Evolutionary conservation across 164 flowering plant genomes (phyloP).

Genomic region (Vitis cinerea): DNA sequence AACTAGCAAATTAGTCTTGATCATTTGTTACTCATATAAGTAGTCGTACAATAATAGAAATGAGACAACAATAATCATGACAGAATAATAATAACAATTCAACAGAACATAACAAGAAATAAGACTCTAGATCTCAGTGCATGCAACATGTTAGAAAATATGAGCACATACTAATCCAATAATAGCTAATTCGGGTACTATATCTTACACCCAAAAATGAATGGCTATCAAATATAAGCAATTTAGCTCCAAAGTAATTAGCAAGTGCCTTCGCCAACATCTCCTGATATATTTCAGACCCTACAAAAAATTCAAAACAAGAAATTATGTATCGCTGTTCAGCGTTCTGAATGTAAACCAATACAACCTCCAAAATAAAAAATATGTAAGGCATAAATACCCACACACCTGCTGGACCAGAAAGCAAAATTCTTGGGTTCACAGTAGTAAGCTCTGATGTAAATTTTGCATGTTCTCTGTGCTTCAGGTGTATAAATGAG

Average conservation of each 20-base stretch:
- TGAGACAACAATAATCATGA: neutral
- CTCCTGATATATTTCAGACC: conserved; percentile 94
- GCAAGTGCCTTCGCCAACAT: conserved; percentile 89
- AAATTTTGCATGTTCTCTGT: conserved; percentile 65
- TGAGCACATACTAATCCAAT: neutral
- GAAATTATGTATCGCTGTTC: neutral
- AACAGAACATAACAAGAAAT: conserved; percentile 3
- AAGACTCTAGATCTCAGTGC: too few species aligned
- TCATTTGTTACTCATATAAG: neutral
- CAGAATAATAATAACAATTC: neutral
- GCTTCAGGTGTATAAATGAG: conserved; percentile 73
- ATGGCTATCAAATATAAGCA: conserved; percentile 83
- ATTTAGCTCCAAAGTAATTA: conserved; percentile 72
- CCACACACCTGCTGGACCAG: conserved; percentile 76
- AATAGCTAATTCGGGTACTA: neutral
- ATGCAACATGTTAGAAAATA: neutral
- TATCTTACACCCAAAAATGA: conserved; percentile 75
- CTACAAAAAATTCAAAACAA: conserved; percentile 32
- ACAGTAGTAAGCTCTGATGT: conserved; percentile 74
- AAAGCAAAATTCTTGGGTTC: conserved; percentile 81
- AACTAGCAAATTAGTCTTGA: neutral
- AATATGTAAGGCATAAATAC: neutral
- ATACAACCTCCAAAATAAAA: neutral
- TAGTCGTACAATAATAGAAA: neutral
- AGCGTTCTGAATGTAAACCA: neutral